Evolutionary conservation across 225 moss, liverwort and hornwort genomes (phyloP).

Genomic region (Polytrichum formosum): DNA sequence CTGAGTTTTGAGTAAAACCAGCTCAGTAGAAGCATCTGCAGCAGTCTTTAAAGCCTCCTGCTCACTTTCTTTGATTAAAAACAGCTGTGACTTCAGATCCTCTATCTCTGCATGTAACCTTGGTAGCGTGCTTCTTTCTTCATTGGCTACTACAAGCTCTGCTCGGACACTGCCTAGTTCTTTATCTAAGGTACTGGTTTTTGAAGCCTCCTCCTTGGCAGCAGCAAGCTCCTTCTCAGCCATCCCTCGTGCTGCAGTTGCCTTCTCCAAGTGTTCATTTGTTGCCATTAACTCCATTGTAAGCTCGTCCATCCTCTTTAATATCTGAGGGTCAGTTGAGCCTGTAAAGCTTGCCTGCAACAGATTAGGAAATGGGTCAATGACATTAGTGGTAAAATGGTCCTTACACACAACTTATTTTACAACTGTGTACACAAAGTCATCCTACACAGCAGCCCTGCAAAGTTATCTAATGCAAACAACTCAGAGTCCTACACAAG

Average conservation of each 20-base stretch:
- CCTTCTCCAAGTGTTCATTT: slow-evolving; percentile 59
- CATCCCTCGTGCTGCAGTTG: slow-evolving; percentile 42
- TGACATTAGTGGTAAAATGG: too few relatives aligned
- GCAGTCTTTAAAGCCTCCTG: slow-evolving; percentile 23
- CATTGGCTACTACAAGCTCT: slow-evolving; percentile 41
- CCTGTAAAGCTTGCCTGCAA: slow-evolving; percentile 28
- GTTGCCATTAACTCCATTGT: slow-evolving; percentile 60
- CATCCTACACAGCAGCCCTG: too few relatives aligned
- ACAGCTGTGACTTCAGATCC: slow-evolving; percentile 36
- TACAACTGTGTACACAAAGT: too few relatives aligned
- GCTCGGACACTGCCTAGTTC: slow-evolving; percentile 26
- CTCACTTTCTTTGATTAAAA: slow-evolving; percentile 33
- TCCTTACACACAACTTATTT: too few relatives aligned
- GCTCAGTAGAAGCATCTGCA: slow-evolving; percentile 25
- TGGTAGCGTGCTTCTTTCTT: slow-evolving; percentile 36
- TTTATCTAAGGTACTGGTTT: slow-evolving; percentile 26
- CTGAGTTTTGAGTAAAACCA: slow-evolving; percentile 30
- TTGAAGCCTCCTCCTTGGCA: slow-evolving; percentile 37
- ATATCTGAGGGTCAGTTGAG: slow-evolving; percentile 10
- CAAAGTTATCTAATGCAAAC: too few relatives aligned
- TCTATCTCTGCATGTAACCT: slow-evolving; percentile 25
- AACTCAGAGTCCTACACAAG: too few relatives aligned
- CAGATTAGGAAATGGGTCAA: background rate
- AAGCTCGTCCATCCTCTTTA: slow-evolving; percentile 42
- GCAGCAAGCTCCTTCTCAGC: slow-evolving; percentile 39